Base-by-base conservation (phyloP, 768 basidiomycete species). In the Candolleomyces eurysporus region DNA sequence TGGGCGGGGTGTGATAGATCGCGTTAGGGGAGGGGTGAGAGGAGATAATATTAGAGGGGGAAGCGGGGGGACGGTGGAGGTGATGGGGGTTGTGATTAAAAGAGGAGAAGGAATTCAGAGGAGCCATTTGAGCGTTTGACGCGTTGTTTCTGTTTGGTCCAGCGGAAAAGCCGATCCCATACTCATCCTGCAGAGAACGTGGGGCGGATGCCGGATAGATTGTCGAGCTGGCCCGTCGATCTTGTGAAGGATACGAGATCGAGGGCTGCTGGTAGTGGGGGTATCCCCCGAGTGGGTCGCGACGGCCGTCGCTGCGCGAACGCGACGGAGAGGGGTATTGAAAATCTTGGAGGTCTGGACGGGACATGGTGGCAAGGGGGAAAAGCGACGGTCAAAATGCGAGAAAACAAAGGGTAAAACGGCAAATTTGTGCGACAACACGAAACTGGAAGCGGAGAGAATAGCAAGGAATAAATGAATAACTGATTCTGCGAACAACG, bases 141-240 rank as follows among this genome's bases (percentile, higher is more conserved):
- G 73, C 68, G 67, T 77, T 79, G 78, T 75, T 73, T 75, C 77
- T 80, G 72, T 80, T 80, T 82, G 79, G 74, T 73, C 71, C 74
- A n/a, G 64, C 19, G 10, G 39, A 40, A 42, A 45, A 46, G 22
- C 43, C 62, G 51, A 62, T 62, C 61, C 57, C 59, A 56, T 61
- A 58, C 39, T 62, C 64, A 43, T 54, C 60, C 69, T 78, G 75
- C 64, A 65, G 5, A 22, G 54, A 40, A 56, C 54, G 54, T 22
- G 68, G 63, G 3, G 65, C 59, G 50, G 63, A 62, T 5, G 69
- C 64, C 19, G 68, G 54, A 17, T 70, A 43, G 30, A 53, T 66
- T 49, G 56, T 55, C 61, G 69, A 54, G 13, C 57, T 42, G 48
- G 56, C 26, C 43, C 60, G 60, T 36, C 60, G 60, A 56, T 61